Conservation (phyloP, 2,329 filamentous ascomycete genomes). For the Colletotrichum sp. region DNA sequence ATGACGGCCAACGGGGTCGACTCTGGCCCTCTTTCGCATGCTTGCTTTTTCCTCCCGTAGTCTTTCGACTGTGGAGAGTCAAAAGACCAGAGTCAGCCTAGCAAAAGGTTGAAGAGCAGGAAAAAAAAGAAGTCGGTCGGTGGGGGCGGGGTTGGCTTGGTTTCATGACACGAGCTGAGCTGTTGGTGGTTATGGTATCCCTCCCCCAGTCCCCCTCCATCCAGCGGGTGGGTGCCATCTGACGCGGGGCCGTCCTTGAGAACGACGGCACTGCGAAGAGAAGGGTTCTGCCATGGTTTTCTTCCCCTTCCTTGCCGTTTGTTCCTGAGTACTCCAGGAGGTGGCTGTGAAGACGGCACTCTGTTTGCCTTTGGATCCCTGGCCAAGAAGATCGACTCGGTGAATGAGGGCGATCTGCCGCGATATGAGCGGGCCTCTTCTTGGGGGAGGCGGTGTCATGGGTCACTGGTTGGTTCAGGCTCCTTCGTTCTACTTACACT, state of each 20-base stretch:
- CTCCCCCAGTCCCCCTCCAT: background rate
- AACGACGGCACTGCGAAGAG: background rate
- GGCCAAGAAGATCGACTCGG: background rate
- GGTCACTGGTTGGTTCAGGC: background rate
- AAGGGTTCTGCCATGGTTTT: background rate
- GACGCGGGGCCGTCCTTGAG: background rate
- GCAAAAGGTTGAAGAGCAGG: background rate
- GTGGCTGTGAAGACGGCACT: conserved; percentile 6
- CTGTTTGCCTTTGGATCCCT: background rate
- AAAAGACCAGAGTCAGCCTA: background rate
- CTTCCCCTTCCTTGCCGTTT: background rate
- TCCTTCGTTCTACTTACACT: background rate
- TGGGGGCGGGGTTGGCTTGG: background rate
- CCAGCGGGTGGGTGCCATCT: background rate
- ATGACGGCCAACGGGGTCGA: background rate
- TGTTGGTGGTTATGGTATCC: background rate
- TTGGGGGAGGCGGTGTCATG: background rate
- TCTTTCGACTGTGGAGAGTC: background rate
- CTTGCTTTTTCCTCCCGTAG: background rate
- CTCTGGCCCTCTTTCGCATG: background rate
- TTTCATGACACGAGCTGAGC: conserved; percentile 10
- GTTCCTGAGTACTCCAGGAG: background rate
- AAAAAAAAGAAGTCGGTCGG: background rate
- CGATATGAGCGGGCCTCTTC: background rate
- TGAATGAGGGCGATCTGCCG: conserved; percentile 10